These are phyloP conservation scores for Fraxinus platypoda DNA, from an alignment of 305 asterid species.

Conservation along the genomic window DNA sequence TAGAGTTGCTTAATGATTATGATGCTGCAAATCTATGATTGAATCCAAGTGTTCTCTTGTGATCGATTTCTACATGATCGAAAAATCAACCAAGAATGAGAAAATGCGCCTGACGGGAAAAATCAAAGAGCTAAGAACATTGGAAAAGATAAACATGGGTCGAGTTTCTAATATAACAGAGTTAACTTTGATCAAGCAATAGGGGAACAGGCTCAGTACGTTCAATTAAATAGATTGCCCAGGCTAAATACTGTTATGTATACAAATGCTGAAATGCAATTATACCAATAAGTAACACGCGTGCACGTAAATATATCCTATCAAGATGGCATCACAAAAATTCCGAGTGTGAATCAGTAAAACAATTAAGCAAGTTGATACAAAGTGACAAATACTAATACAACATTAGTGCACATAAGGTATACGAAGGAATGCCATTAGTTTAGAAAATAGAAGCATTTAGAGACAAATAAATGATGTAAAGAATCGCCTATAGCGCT, in stretches of 20 bases:
- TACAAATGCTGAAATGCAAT: neutral
- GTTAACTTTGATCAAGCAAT: neutral
- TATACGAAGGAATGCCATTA: neutral
- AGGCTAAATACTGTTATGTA: neutral
- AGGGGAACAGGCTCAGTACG: neutral
- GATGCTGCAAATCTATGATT: neutral
- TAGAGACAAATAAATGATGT: neutral
- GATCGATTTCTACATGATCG: neutral
- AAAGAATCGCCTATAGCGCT: slow-evolving; percentile 14
- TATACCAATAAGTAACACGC: neutral
- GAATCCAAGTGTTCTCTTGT: neutral
- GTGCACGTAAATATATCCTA: neutral
- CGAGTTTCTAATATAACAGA: neutral
- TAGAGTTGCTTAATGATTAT: neutral
- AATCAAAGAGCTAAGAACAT: neutral
- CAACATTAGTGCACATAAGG: neutral
- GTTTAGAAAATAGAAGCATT: neutral
- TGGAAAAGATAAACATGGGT: neutral
- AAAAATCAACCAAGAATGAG: neutral
- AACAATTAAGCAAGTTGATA: neutral
- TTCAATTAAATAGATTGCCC: neutral
- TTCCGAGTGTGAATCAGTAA: neutral
- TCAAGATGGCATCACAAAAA: neutral
- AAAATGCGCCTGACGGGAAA: neutral
- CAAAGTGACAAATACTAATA: neutral